Evolutionary conservation across 345 rosid species (phyloP), one percentile per base, ranked within the genome.

Genomic region (Zanthoxylum bungeanum): DNA sequence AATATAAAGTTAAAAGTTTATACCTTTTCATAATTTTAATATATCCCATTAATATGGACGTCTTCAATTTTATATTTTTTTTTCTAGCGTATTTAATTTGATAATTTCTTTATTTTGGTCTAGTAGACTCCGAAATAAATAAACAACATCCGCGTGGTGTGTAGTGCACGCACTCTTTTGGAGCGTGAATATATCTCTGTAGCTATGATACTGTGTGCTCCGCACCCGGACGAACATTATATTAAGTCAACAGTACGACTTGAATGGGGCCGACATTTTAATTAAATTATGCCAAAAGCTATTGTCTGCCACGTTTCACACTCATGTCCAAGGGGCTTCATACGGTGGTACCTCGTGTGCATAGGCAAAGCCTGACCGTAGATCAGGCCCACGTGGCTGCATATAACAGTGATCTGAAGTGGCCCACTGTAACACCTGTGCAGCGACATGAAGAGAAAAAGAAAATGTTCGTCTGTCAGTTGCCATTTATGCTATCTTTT

Each of bases 291-390:
- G 47, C 66, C 52, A 25, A 10, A 39, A 57, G 74, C 53, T 28
- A 24, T 33, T 39, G 59, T 68, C 56, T 40, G 76, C 64, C 74
- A 49, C 70, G 66, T 66, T 66, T 52, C 70, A 60, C 49, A 0
- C 22, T 16, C 36, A 2, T 6, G 49, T 2, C 22, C 1, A 33
- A 66, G 59, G 59, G 21, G 31, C 22, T 33, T 50, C 33, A 33
- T 21, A n/a, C n/a, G 59, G 28, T 7, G 33, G 70, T 10, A 6
- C 11, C 12, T n/a, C 25, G 61, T 33, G 56, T 50, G 1, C 4
- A 16, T 50, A 3, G 53, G 10, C 19, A 3, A 39, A 40, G 62
- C 10, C 22, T 62, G 33, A 12, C 60, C 76, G 66, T 47, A 0
- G 74, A 77, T 74, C 46, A 57, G 4, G 21, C 7, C 33, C 24